Percentiles rank a stretch among this genome's conserved stretches.
Conservation (phyloP, 2,329 filamentous ascomycete genomes). For the Aspergillus sp. region DNA sequence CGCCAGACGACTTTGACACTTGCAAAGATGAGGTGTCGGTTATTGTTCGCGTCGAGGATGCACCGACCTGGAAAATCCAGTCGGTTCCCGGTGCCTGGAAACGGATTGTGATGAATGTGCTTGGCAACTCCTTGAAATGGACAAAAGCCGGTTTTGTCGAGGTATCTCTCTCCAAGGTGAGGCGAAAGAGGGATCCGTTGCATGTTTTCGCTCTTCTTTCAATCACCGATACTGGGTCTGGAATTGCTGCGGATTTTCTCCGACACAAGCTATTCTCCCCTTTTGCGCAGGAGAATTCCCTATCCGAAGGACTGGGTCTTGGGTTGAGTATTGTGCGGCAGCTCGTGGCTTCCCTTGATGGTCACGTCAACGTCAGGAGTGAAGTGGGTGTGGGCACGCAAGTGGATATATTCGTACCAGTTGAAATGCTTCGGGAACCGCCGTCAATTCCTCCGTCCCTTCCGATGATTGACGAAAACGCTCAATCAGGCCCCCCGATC, state of each 20-base stretch:
- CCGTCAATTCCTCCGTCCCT: neutral
- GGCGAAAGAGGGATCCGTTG: conserved; percentile 15
- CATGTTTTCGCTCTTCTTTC: conserved; percentile 38
- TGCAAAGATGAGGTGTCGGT: conserved; percentile 21
- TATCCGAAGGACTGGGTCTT: conserved; percentile 64
- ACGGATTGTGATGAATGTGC: conserved; percentile 38
- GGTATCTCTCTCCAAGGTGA: conserved; percentile 24
- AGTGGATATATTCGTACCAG: conserved; percentile 32
- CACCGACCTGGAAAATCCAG: conserved; percentile 29
- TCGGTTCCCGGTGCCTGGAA: conserved; percentile 30
- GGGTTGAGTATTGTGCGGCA: conserved; percentile 64
- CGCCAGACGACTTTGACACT: neutral
- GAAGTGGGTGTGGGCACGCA: conserved; percentile 28
- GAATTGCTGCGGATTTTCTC: conserved; percentile 64
- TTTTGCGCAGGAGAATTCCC: conserved; percentile 63
- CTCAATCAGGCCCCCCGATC: neutral
- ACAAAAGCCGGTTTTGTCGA: conserved; percentile 31
- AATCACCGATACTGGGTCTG: conserved; percentile 65
- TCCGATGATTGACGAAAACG: neutral
- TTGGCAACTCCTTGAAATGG: conserved; percentile 39
- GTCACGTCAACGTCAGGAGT: conserved; percentile 58
- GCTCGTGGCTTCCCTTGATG: conserved; percentile 61
- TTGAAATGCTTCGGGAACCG: conserved; percentile 7
- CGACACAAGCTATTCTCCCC: conserved; percentile 62
- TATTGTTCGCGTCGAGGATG: conserved; percentile 22